A percentile compares a stretch with the other conserved stretches of the same genome.
Evolutionary conservation across 345 rosid genomes (phyloP).

Genomic region (Hypericum androsaemum): DNA sequence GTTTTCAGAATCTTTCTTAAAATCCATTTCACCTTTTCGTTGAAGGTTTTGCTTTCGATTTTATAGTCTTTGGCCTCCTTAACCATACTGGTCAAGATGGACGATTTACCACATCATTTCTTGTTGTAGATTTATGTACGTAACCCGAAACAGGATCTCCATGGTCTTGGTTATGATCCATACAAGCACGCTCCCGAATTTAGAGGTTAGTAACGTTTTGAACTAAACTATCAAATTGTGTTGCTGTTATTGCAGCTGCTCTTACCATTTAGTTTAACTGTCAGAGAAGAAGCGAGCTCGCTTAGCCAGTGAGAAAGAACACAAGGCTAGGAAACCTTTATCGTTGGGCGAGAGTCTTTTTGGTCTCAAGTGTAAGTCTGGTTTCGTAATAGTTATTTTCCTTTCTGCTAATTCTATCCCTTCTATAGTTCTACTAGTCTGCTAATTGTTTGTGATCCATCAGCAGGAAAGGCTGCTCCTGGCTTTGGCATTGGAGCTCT

Average conservation of each 20-base stretch:
- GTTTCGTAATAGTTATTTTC: constrained; percentile 13
- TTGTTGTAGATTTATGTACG: constrained; percentile 53
- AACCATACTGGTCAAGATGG: not conserved
- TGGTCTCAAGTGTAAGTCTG: constrained; percentile 61
- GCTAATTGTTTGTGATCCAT: constrained; percentile 32
- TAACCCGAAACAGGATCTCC: constrained; percentile 80
- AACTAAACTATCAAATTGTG: constrained; percentile 5
- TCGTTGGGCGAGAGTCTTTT: constrained; percentile 60
- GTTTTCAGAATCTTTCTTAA: too few species aligned
- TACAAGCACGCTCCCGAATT: constrained; percentile 95
- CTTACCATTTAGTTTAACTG: constrained; percentile 14
- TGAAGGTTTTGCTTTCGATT: not conserved
- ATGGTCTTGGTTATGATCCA: constrained; percentile 93
- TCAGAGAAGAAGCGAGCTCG: constrained; percentile 68
- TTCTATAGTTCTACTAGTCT: constrained; percentile 15
- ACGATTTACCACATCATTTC: constrained; percentile 2
- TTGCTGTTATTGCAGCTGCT: constrained; percentile 4
- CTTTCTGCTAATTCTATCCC: constrained; percentile 5
- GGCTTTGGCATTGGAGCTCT: constrained; percentile 99
- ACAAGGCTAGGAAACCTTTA: constrained; percentile 38
- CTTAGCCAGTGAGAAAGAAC: constrained; percentile 36
- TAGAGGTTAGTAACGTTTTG: constrained; percentile 47
- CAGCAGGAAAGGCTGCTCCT: constrained; percentile 87
- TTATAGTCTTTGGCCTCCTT: not conserved
- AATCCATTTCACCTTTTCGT: too few species aligned